Percentiles rank a stretch among this genome's conserved stretches.
Evolutionary conservation across 2,329 filamentous ascomycete genomes (phyloP).

Genomic region (Diaporthe batatas): DNA sequence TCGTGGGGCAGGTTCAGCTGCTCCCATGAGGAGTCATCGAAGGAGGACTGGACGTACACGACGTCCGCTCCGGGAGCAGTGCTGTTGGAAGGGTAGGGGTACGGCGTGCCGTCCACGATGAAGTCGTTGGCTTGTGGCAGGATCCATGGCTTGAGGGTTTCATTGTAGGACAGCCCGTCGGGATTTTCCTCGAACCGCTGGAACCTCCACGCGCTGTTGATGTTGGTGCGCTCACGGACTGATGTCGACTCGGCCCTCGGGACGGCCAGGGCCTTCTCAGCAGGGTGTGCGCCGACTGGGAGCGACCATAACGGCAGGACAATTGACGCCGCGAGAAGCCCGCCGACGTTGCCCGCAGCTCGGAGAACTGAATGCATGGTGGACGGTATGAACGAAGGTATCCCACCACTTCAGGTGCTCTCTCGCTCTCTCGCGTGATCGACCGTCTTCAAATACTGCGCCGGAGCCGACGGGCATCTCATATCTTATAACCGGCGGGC

Average conservation of each 20-base stretch:
- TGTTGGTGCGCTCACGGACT: slow-evolving; percentile 28
- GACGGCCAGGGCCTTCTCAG: neutral
- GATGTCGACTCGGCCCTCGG: slow-evolving; percentile 12
- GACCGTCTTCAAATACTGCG: neutral
- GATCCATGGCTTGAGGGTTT: slow-evolving; percentile 28
- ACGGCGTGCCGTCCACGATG: slow-evolving; percentile 11
- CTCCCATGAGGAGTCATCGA: slow-evolving; percentile 58
- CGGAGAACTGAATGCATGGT: slow-evolving; percentile 18
- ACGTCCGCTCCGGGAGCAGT: slow-evolving; percentile 12
- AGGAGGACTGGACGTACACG: slow-evolving; percentile 19
- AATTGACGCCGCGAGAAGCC: slow-evolving; percentile 14
- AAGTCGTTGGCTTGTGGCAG: slow-evolving; percentile 32
- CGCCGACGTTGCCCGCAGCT: slow-evolving; percentile 8
- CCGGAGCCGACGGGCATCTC: neutral
- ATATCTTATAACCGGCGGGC: neutral
- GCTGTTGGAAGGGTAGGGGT: slow-evolving; percentile 2
- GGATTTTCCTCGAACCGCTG: slow-evolving; percentile 16
- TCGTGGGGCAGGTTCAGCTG: slow-evolving; percentile 60
- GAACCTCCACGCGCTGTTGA: slow-evolving; percentile 33
- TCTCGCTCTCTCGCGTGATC: slow-evolving; percentile 1
- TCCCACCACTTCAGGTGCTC: slow-evolving; percentile 5
- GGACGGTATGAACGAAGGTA: neutral
- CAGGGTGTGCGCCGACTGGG: slow-evolving; percentile 19
- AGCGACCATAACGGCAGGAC: neutral
- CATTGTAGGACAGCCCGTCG: slow-evolving; percentile 25